Base-by-base conservation (phyloP, 192 early-diverging fungal genomes). In the Podila verticillata region DNA sequence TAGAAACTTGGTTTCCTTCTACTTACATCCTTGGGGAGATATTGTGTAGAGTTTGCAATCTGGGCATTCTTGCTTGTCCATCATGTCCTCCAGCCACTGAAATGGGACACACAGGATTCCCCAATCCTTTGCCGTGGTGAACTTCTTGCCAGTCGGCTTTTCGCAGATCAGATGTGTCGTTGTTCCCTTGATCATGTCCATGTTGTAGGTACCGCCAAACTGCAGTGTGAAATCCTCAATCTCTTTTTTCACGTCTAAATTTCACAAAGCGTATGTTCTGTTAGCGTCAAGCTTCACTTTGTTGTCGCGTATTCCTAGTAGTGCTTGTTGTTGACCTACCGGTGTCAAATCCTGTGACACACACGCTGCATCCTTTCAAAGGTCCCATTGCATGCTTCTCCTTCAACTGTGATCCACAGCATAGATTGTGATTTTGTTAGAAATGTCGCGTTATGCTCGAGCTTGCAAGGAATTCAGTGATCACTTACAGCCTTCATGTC, bases 91-190 rank as follows among this genome's bases (percentile, higher is more conserved):
- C 15, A 80, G 31, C 77, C 77, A 72, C 17, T 60, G 39, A 20
- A 30, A 36, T 0, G 70, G 48, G 0, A 80, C 70, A 44, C 77
- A 80, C 3, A 64, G 34, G 44, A 80, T 60, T 4, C 70, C 70
- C 77, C 77, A 80, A 15, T 49, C 51, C 7, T 72, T 8, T 6
- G 77, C 77, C 12, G 77, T 72, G 10, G 28, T 72, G 61, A 72
- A 80, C 48, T 80, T 80, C 20, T 57, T 47, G 28, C 70, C 70
- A 10, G 48, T 28, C 7, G 66, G 34, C 15, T 48, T 9, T 9
- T 63, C 65, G 56, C 70, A 80, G 28, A 80, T 63, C 56, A 80
- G 15, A 28, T 80, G 77, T 4, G 77, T 80, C 17, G 77, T 80
- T 2, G 30, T 24, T 36, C 57, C 60, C 31, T 72, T 80, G 17